Evolutionary conservation across 1,284 basidiomycete species (phyloP), one percentile per base, ranked within the genome.

Genomic region (Fomitopsis schrenkii): DNA sequence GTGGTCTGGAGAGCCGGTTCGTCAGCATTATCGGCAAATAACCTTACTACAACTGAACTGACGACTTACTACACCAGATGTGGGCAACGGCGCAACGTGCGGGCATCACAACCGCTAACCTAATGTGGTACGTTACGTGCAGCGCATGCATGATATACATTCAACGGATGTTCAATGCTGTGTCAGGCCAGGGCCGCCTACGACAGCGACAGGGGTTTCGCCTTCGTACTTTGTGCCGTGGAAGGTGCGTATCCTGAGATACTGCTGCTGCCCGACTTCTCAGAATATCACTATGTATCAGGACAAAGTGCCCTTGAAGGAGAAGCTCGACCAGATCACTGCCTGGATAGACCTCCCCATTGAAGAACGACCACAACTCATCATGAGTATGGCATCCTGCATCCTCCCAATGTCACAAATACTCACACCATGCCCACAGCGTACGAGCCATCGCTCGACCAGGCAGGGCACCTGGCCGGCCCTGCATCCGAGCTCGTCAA

Each of bases 1-100:
- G 93, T 96, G 94, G 94, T 75, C 82, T 40, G 94, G 94, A 54
- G 93, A 95, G 71, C 93, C 94, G 36, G 92, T 94, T 66, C 67
- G 88, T 74, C 38, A 5, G 30, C 30, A 33, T 33, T 33, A 33
- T 33, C 30, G 12, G 5, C 35, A 44, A 14, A 38, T 57, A 22
- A 30, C 60, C 19, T 22, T 35, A 35, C 22, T 19, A 30, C 48
- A 52, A 42, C 22, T 44, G 9, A 48, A 22, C 41, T 57, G 6
- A 50, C 40, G 42, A 17, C 22, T 22, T n/a, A 17, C 30, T 44
- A 36, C 48, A 58, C 12, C 61, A 94, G 92, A 88, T 95, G 80
- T 97, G 94, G 94, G 91, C 93, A 68, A 94, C 93, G 0, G 91
- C 88, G 1, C 82, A 81, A 62, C 87, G 85, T 63, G 85, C 86